Conservation (phyloP, 2,329 filamentous ascomycete species). For the Atkinsonella hypoxylon region DNA sequence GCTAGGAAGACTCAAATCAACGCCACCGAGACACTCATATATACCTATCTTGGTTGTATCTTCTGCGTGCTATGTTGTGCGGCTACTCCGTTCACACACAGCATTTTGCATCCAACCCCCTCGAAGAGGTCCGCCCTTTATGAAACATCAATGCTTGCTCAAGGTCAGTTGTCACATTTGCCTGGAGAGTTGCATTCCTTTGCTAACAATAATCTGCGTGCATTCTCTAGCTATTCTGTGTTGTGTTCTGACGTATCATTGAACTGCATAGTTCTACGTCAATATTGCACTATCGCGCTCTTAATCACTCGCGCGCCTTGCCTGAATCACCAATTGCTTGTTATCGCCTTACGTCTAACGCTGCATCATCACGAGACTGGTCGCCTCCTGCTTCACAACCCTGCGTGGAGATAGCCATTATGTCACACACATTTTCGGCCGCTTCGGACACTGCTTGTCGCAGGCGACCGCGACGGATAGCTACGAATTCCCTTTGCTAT, state of each 20-base stretch:
- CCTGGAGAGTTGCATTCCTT: not conserved
- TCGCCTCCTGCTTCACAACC: slow-evolving; percentile 13
- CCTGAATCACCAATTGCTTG: slow-evolving; percentile 10
- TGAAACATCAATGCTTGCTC: slow-evolving; percentile 14
- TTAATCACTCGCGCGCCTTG: slow-evolving; percentile 19
- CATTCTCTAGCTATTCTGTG: no score
- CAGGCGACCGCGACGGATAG: slow-evolving; percentile 19
- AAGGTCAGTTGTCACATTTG: slow-evolving; percentile 14
- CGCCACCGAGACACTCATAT: not conserved
- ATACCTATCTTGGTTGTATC: no score
- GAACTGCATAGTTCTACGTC: not conserved
- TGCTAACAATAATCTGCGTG: no score
- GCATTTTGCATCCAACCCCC: not conserved
- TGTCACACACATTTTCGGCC: not conserved
- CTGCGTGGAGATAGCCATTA: slow-evolving; percentile 10
- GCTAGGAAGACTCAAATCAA: not conserved
- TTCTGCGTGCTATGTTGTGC: no score
- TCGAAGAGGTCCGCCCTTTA: not conserved
- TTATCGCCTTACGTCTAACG: slow-evolving; percentile 8
- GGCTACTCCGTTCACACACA: no score
- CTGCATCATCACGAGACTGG: not conserved
- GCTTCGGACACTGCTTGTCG: not conserved
- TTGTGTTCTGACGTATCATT: not conserved
- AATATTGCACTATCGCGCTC: slow-evolving; percentile 15
- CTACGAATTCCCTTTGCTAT: slow-evolving; percentile 38